Conservation (phyloP, 345 rosid genomes). For the Gossypium ekmanianum region DNA sequence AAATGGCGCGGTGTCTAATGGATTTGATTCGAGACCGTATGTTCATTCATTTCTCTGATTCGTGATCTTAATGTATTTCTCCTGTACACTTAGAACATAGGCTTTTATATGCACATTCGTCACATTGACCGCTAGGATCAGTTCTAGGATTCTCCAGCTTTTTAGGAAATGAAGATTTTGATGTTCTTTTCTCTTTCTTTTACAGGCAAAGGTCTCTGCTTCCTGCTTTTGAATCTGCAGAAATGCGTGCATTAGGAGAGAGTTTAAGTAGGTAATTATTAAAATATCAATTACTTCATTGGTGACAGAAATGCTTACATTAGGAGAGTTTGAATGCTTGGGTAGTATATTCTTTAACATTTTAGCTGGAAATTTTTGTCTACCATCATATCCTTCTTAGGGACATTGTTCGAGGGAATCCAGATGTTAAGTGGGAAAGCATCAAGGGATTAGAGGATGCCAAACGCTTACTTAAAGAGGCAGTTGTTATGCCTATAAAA, state of each 20-base stretch:
- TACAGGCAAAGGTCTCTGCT: conserved; percentile 76
- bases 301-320: background rate
- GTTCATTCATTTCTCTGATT: conserved; percentile 18
- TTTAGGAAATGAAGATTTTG: conserved; percentile 11
- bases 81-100: background rate
- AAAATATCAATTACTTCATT: conserved; percentile 1
- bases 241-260: conserved; percentile 78
- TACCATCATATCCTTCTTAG: conserved; percentile 30
- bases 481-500: conserved; percentile 98
- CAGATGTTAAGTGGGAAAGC: conserved; percentile 92
- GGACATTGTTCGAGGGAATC: conserved; percentile 93
- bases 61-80: background rate
- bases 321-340: background rate
- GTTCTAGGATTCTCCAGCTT: conserved; percentile 1
- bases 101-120: conserved; percentile 1
- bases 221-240: conserved; percentile 87
- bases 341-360: background rate
- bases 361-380: background rate
- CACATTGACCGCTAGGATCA: background rate
- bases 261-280: conserved; percentile 69
- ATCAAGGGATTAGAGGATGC: conserved; percentile 88
- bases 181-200: background rate
- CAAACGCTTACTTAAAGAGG: conserved; percentile 88
- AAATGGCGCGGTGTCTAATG: conserved; percentile 41
- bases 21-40: conserved; percentile 54